Conservation (phyloP, 192 early-diverging fungal species). For the Entomortierella lignicola region DNA sequence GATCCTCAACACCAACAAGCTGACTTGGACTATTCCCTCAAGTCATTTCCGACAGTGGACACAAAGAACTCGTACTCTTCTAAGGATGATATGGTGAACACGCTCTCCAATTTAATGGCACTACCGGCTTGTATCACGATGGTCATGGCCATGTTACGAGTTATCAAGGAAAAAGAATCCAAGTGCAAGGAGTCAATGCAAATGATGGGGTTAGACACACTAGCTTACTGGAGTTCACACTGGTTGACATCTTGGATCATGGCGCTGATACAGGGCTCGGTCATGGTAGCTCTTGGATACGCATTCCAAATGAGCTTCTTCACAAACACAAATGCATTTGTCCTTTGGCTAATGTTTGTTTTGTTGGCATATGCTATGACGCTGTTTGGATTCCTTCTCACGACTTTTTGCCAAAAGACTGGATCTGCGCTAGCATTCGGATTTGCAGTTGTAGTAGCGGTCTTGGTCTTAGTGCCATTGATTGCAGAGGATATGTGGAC, state of each 20-base stretch:
- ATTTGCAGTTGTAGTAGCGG: slow-evolving; percentile 58
- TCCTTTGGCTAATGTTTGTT: slow-evolving; percentile 69
- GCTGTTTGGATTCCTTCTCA: slow-evolving; percentile 70
- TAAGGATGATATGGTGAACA: slow-evolving; percentile 63
- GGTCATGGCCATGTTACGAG: slow-evolving; percentile 66
- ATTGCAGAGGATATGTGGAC: slow-evolving; percentile 72
- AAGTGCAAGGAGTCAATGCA: slow-evolving; percentile 78
- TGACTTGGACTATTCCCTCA: slow-evolving; percentile 50
- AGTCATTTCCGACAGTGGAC: slow-evolving; percentile 72
- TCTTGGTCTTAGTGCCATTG: slow-evolving; percentile 77
- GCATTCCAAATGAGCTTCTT: slow-evolving; percentile 72
- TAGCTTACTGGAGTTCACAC: slow-evolving; percentile 72
- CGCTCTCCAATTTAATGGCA: slow-evolving; percentile 59
- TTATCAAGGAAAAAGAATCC: slow-evolving; percentile 77
- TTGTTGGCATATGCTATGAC: slow-evolving; percentile 79
- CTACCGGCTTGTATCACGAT: slow-evolving; percentile 66
- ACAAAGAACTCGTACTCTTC: slow-evolving; percentile 56
- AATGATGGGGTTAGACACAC: slow-evolving; percentile 76
- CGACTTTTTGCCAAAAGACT: slow-evolving; percentile 71
- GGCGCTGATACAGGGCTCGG: slow-evolving; percentile 64
- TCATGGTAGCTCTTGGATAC: slow-evolving; percentile 68
- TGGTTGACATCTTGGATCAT: slow-evolving; percentile 69
- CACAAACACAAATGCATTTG: slow-evolving; percentile 65
- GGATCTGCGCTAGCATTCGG: slow-evolving; percentile 42
- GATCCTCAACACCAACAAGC: slow-evolving; percentile 39